phyloP scores from a whole-genome alignment of 352 stramenopile species.

The Phytophthora brassicae region DNA sequence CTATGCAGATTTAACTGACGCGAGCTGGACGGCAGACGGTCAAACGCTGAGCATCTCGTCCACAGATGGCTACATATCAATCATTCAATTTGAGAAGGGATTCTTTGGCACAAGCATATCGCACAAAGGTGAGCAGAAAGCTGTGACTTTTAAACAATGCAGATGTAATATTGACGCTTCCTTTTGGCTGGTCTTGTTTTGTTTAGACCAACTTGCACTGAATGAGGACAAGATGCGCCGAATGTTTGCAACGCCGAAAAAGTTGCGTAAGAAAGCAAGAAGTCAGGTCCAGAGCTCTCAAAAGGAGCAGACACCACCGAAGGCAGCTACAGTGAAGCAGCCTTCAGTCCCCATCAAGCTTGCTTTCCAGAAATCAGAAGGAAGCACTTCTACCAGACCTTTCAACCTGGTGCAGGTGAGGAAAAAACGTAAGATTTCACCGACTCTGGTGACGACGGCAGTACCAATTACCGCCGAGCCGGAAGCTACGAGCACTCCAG shows the following conservation, averaged over 20 bases:
- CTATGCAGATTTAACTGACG: constrained; percentile 95
- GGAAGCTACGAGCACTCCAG: not conserved
- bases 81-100: constrained; percentile 89
- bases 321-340: constrained; percentile 20
- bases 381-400: constrained; percentile 8
- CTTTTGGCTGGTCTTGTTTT: not conserved
- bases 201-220: constrained; percentile 39
- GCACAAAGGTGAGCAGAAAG: constrained; percentile 20
- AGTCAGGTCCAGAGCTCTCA: constrained; percentile 11
- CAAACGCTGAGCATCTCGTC: constrained; percentile 93
- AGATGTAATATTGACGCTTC: not conserved
- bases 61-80: constrained; percentile 95
- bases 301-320: constrained; percentile 28
- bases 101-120: constrained; percentile 72
- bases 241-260: constrained; percentile 71
- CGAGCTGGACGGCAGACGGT: constrained; percentile 91
- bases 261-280: constrained; percentile 59
- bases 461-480: not conserved
- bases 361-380: constrained; percentile 26
- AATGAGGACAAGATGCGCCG: constrained; percentile 54
- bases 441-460: constrained; percentile 36
- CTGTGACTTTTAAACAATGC: not conserved
- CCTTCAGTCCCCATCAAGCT: constrained; percentile 21
- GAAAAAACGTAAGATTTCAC: constrained; percentile 82
- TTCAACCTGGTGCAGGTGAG: constrained; percentile 78